Percentiles rank a stretch among this genome's conserved stretches.
Evolutionary conservation across 345 rosid species (phyloP).

Genomic region (Eucalyptus polyanthemos): DNA sequence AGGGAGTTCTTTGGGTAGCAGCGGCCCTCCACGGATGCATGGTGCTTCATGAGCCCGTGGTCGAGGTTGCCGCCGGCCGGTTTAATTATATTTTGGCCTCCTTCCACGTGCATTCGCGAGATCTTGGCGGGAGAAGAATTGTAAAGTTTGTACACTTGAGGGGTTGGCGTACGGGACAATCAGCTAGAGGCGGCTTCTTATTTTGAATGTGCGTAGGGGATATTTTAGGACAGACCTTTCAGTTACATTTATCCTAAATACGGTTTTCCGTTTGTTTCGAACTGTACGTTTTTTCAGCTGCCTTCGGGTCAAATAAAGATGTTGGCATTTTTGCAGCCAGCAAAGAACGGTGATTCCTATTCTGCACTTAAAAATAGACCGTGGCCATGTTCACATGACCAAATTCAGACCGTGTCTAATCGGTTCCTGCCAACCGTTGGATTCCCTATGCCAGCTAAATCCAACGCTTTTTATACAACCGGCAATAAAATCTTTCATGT

Average conservation of each 20-base stretch:
- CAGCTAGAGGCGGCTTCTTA: background rate
- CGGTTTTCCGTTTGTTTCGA: background rate
- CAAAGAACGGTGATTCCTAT: too few species aligned
- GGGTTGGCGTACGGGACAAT: background rate
- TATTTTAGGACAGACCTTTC: background rate
- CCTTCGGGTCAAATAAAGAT: background rate
- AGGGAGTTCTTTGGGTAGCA: conserved; percentile 25
- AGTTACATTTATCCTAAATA: background rate
- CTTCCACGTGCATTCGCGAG: background rate
- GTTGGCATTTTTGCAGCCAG: background rate
- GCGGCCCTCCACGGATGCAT: conserved; percentile 5
- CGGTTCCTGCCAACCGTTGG: background rate
- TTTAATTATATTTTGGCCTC: background rate
- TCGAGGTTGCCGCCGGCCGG: background rate
- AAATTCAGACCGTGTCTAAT: background rate
- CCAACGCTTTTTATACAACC: background rate
- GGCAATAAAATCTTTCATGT: background rate
- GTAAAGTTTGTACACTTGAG: background rate
- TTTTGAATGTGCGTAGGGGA: background rate
- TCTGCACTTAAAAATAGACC: background rate
- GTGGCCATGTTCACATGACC: background rate
- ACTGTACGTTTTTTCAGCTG: background rate
- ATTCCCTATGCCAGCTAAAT: background rate
- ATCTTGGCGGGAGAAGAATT: background rate
- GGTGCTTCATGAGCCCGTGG: background rate